These are phyloP conservation scores for Metschnikowia proteae DNA, from an alignment of 805 yeast species.

Conservation along the genomic window DNA sequence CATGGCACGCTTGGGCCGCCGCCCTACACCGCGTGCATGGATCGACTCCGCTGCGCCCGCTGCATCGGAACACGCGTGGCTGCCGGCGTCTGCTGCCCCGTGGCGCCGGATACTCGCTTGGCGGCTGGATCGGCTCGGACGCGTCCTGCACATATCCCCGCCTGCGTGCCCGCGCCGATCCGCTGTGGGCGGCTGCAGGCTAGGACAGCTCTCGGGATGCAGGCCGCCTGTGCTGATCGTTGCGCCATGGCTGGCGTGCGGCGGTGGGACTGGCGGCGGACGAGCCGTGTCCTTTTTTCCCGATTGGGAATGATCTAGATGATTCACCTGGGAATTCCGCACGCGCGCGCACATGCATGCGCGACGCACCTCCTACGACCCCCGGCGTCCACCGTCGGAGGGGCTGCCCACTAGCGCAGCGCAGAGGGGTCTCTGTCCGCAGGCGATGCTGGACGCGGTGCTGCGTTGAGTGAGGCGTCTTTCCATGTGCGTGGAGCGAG, in stretches of 20 bases:
- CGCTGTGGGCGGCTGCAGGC: too few relatives aligned
- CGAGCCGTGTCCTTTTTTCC: not conserved
- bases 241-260: not conserved
- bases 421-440: too few relatives aligned
- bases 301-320: not conserved
- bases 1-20: not conserved
- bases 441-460: too few relatives aligned
- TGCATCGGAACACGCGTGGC: not conserved
- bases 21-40: not conserved
- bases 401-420: too few relatives aligned
- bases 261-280: not conserved
- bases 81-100: not conserved
- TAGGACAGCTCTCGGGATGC: not conserved
- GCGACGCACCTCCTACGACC: not conserved
- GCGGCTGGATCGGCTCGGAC: too few relatives aligned
- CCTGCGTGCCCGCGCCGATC: too few relatives aligned
- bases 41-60: too few relatives aligned
- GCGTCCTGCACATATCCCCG: too few relatives aligned
- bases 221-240: not conserved
- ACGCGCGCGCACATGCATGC: conserved; percentile 1
- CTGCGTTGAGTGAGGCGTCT: too few relatives aligned
- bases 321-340: conserved; percentile 1
- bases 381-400: too few relatives aligned
- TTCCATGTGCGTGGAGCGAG: too few relatives aligned
- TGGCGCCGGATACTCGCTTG: not conserved